Percentiles rank a stretch among this genome's conserved stretches.
phyloP scores from a whole-genome alignment of 306 rosid species.

The Quercus variabilis region DNA sequence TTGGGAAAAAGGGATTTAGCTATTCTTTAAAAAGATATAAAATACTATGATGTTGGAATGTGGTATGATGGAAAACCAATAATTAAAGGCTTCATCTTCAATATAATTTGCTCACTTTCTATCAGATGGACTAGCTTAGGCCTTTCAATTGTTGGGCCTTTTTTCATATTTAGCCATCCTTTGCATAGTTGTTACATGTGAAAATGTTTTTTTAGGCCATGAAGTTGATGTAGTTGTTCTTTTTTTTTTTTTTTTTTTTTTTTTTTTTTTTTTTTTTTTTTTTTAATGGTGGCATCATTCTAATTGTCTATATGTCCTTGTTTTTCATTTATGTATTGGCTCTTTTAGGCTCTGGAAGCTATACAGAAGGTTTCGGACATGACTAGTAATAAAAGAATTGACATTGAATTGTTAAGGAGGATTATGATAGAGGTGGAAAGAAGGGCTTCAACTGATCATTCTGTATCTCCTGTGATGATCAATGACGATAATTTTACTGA shows the following conservation, averaged over 20 bases:
- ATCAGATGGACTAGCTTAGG: neutral
- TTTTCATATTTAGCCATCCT: neutral
- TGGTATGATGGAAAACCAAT: constrained; percentile 2
- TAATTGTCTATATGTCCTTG: constrained; percentile 12
- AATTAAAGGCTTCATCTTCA: neutral
- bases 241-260: neutral
- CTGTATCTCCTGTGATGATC: constrained; percentile 27
- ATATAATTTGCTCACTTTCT: neutral
- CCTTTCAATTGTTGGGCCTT: neutral
- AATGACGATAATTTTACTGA: constrained; percentile 15
- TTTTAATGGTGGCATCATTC: constrained; percentile 9
- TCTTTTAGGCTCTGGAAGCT: constrained; percentile 80
- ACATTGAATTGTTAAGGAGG: constrained; percentile 57
- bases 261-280: neutral
- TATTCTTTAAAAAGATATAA: neutral
- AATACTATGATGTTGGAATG: neutral
- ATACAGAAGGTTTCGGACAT: constrained; percentile 63
- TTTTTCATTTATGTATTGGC: constrained; percentile 19
- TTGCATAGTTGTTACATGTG: neutral
- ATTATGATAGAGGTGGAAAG: constrained; percentile 63
- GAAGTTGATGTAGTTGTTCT: neutral
- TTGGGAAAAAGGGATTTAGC: neutral
- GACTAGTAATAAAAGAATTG: constrained; percentile 60
- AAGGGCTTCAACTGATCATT: constrained; percentile 31
- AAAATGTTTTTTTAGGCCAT: neutral